Percentiles rank a stretch among this genome's conserved stretches.
phyloP scores from a whole-genome alignment of 345 rosid species.

The Orychophragmus violaceus region DNA sequence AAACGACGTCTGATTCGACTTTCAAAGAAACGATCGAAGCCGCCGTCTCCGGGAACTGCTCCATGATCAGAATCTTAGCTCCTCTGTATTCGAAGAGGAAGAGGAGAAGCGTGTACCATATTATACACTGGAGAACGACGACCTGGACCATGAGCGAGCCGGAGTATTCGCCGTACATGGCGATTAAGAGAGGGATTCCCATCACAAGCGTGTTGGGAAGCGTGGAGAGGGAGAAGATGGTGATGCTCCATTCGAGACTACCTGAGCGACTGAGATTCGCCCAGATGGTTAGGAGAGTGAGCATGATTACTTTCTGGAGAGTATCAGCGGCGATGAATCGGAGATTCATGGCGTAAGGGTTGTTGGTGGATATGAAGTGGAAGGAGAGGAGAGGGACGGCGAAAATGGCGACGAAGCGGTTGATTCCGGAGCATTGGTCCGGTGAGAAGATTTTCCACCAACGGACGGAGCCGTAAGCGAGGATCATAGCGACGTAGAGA shows the following conservation, averaged over 20 bases:
- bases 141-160: slow-evolving; percentile 91
- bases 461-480: slow-evolving; percentile 91
- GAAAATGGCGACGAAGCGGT: slow-evolving; percentile 87
- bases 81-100: slow-evolving; percentile 89
- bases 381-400: slow-evolving; percentile 93
- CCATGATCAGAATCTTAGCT: slow-evolving; percentile 78
- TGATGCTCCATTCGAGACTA: slow-evolving; percentile 82
- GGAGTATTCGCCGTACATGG: slow-evolving; percentile 72
- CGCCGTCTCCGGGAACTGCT: slow-evolving; percentile 91
- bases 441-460: slow-evolving; percentile 98
- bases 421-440: slow-evolving; percentile 94
- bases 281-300: slow-evolving; percentile 55
- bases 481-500: slow-evolving; percentile 86
- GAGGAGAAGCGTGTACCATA: slow-evolving; percentile 92
- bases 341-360: slow-evolving; percentile 79
- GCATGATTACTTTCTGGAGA: slow-evolving; percentile 77
- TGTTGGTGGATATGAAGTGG: slow-evolving; percentile 86
- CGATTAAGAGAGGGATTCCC: slow-evolving; percentile 89
- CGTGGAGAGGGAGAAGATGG: slow-evolving; percentile 81
- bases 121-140: slow-evolving; percentile 88
- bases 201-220: slow-evolving; percentile 90
- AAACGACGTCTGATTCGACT: slow-evolving; percentile 83
- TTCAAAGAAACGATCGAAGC: slow-evolving; percentile 82
- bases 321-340: slow-evolving; percentile 90
- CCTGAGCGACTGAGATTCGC: slow-evolving; percentile 53